phyloP scores from a whole-genome alignment of 1,284 basidiomycete genomes.

The Cutaneotrichosporon sp. region DNA sequence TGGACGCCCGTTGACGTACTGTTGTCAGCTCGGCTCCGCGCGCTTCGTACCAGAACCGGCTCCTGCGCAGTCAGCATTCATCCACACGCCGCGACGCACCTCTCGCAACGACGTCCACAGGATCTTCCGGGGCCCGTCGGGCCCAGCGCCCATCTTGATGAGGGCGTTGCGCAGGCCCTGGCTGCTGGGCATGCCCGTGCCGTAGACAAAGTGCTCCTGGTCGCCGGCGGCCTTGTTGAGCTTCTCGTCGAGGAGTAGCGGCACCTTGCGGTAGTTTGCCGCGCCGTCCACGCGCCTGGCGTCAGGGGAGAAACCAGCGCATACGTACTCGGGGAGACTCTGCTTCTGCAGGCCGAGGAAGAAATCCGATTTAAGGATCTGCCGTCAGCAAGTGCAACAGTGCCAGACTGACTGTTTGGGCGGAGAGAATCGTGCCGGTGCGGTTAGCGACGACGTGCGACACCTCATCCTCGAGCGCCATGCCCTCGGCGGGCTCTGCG shows the following conservation, averaged over 20 bases:
- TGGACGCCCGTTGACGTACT: slow-evolving; percentile 56
- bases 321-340: slow-evolving; percentile 76
- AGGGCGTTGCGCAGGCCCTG: slow-evolving; percentile 66
- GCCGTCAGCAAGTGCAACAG: slow-evolving; percentile 47
- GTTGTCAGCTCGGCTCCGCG: background rate
- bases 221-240: slow-evolving; percentile 33
- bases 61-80: slow-evolving; percentile 49
- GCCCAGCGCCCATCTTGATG: slow-evolving; percentile 70
- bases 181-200: slow-evolving; percentile 59
- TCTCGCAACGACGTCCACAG: slow-evolving; percentile 90
- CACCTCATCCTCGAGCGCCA: slow-evolving; percentile 80
- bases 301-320: slow-evolving; percentile 1
- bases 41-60: slow-evolving; percentile 64
- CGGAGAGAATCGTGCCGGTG: slow-evolving; percentile 76
- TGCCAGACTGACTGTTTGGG: slow-evolving; percentile 31
- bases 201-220: slow-evolving; percentile 67
- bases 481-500: slow-evolving; percentile 63
- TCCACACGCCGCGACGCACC: slow-evolving; percentile 45
- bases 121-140: slow-evolving; percentile 64
- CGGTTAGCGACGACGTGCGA: slow-evolving; percentile 76
- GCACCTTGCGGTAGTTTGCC: slow-evolving; percentile 80
- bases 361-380: slow-evolving; percentile 93
- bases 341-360: slow-evolving; percentile 93
- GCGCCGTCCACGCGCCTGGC: slow-evolving; percentile 81
- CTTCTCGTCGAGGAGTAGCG: slow-evolving; percentile 55